Conservation (phyloP, 176 grass and related monocot genomes). For the Puya raimondii region DNA sequence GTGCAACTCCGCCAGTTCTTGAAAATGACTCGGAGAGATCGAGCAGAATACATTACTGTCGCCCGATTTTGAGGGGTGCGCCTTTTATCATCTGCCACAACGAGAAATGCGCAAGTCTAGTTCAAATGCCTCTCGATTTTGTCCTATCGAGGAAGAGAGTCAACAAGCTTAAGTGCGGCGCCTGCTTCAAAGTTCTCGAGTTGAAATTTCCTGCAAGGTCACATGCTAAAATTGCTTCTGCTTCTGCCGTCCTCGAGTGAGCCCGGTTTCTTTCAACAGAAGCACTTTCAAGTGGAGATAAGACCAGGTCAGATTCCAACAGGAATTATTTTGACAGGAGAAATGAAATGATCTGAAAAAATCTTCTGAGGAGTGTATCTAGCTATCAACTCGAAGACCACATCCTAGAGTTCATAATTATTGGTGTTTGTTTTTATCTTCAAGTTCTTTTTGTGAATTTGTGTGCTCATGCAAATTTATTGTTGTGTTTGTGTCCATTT, state of each 20-base stretch:
- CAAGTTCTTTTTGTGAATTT: background rate
- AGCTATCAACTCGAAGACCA: background rate
- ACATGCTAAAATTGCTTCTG: conserved; percentile 2
- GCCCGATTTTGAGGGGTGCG: conserved; percentile 50
- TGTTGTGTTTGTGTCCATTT: background rate
- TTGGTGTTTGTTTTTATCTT: background rate
- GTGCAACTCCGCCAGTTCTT: background rate
- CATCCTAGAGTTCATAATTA: background rate
- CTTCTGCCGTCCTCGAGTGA: conserved; percentile 12
- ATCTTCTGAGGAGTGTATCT: no score
- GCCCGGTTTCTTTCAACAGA: conserved; percentile 5
- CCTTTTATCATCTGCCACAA: conserved; percentile 62
- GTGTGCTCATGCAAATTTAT: background rate
- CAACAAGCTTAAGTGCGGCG: conserved; percentile 51
- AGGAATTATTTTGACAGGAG: background rate
- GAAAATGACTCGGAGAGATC: conserved; percentile 15
- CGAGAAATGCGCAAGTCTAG: conserved; percentile 34
- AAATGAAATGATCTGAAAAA: background rate
- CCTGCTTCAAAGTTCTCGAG: conserved; percentile 30
- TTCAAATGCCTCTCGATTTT: conserved; percentile 43
- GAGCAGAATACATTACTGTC: conserved; percentile 31
- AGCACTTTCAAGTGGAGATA: background rate
- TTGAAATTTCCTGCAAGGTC: conserved; percentile 38
- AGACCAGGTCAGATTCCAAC: background rate
- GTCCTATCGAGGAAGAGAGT: conserved; percentile 13